These are phyloP conservation scores for Colletotrichum karsti DNA, from an alignment of 2,329 filamentous ascomycete genomes.

Conservation along the genomic window DNA sequence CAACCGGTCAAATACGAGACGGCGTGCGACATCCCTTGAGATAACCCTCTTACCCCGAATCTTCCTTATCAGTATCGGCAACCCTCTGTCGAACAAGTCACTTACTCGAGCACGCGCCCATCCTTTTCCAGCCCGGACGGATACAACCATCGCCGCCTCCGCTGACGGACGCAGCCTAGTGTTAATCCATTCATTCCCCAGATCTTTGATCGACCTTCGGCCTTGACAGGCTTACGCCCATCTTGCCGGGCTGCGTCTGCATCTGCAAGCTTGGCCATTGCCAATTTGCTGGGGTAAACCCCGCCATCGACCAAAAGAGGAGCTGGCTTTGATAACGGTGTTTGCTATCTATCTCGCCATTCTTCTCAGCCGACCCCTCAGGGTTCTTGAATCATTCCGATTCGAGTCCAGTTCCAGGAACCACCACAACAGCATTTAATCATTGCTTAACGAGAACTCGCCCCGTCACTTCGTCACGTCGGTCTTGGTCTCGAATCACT, in stretches of 20 bases:
- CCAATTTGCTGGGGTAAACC: conserved; percentile 24
- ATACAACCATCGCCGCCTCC: conserved; percentile 19
- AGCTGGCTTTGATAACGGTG: conserved; percentile 26
- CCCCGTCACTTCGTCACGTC: conserved; percentile 23
- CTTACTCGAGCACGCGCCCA: conserved; percentile 4
- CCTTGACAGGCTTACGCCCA: conserved; percentile 7
- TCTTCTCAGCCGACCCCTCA: conserved; percentile 24
- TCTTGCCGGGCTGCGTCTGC: conserved; percentile 16
- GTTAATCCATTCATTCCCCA: conserved; percentile 20
- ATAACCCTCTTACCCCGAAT: conserved; percentile 8
- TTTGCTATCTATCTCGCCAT: conserved; percentile 28
- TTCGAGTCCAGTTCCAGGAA: conserved; percentile 1
- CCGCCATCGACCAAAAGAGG: conserved; percentile 26
- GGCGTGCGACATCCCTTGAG: conserved; percentile 16
- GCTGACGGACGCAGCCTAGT: conserved; percentile 26
- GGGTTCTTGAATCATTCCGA: conserved; percentile 26
- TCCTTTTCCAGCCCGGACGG: background rate
- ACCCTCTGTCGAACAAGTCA: background rate
- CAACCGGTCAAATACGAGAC: conserved; percentile 12
- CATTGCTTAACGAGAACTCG: conserved; percentile 8
- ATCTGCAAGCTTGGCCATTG: conserved; percentile 13
- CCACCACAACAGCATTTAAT: conserved; percentile 6
- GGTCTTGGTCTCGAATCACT: background rate
- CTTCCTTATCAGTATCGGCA: conserved; percentile 18
- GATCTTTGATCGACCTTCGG: conserved; percentile 27